Evolutionary conservation across 1,284 basidiomycete species (phyloP).

Genomic region (Singerocomus inundabilis): DNA sequence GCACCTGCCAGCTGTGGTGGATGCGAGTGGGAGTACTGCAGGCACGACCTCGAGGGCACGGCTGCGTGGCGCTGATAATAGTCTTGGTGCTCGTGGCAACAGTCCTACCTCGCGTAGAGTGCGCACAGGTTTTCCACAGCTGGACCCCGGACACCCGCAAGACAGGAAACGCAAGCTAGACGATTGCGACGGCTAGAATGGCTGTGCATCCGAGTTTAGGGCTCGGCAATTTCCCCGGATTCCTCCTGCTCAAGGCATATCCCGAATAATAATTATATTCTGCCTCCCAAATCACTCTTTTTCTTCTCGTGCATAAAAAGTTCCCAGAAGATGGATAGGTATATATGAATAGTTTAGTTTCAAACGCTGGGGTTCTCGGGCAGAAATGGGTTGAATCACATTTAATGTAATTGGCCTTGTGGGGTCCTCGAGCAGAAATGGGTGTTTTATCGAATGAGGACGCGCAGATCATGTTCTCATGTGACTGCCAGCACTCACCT

Average conservation of each 20-base stretch:
- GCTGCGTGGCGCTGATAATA: not conserved
- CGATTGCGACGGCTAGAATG: conserved; percentile 9
- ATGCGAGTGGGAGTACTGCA: not conserved
- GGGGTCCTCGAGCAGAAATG: not conserved
- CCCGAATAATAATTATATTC: not conserved
- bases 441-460: not conserved
- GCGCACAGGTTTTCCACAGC: too few relatives aligned
- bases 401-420: conserved; percentile 6
- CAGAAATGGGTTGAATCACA: not conserved
- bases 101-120: not conserved
- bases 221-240: not conserved
- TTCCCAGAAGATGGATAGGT: not conserved
- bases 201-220: not conserved
- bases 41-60: not conserved
- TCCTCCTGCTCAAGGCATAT: not conserved
- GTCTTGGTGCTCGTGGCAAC: not conserved
- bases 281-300: too few relatives aligned
- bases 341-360: conserved; percentile 6
- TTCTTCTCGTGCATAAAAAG: not conserved
- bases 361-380: too few relatives aligned
- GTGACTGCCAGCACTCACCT: not conserved
- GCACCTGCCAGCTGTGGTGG: not conserved
- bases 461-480: not conserved
- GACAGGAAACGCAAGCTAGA: conserved; percentile 27
- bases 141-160: conserved; percentile 8